Conservation (phyloP, 2,329 filamentous ascomycete genomes). For the Penicillium sp. region DNA sequence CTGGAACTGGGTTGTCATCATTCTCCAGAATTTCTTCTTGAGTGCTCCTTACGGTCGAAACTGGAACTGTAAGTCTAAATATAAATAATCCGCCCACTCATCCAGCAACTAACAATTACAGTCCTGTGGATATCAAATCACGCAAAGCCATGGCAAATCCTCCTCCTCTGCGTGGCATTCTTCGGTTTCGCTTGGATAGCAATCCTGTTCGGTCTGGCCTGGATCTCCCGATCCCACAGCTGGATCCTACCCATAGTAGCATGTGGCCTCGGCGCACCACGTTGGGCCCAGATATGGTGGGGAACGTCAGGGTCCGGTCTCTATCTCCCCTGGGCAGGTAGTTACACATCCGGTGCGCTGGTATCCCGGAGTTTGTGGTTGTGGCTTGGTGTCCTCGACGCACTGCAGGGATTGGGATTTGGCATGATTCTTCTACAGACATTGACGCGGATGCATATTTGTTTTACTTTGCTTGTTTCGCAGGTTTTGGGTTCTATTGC, state of each 20-base stretch:
- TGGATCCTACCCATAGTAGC: slow-evolving; percentile 70
- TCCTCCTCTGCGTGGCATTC: slow-evolving; percentile 50
- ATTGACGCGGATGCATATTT: slow-evolving; percentile 64
- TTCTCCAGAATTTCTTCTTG: slow-evolving; percentile 68
- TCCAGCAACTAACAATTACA: slow-evolving; percentile 10
- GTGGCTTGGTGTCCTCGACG: slow-evolving; percentile 66
- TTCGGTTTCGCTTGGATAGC: slow-evolving; percentile 58
- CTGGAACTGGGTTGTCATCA: slow-evolving; percentile 65
- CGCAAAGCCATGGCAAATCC: slow-evolving; percentile 57
- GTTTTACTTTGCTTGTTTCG: slow-evolving; percentile 59
- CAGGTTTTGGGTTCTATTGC: slow-evolving; percentile 63
- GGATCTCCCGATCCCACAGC: slow-evolving; percentile 60
- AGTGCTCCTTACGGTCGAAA: slow-evolving; percentile 66
- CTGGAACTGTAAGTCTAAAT: slow-evolving; percentile 54
- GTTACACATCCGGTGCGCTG: slow-evolving; percentile 55
- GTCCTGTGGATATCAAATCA: slow-evolving; percentile 60
- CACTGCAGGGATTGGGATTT: slow-evolving; percentile 65
- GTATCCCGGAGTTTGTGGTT: slow-evolving; percentile 62
- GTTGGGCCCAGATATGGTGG: slow-evolving; percentile 70
- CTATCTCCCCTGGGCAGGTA: slow-evolving; percentile 64
- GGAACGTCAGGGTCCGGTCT: slow-evolving; percentile 60
- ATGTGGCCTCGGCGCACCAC: slow-evolving; percentile 63
- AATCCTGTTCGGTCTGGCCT: slow-evolving; percentile 49
- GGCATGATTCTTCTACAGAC: slow-evolving; percentile 69
- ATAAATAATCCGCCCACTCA: neutral